These are phyloP conservation scores for Naegleria gruberi DNA, from an alignment of 208 protist species.

Conservation along the genomic window DNA sequence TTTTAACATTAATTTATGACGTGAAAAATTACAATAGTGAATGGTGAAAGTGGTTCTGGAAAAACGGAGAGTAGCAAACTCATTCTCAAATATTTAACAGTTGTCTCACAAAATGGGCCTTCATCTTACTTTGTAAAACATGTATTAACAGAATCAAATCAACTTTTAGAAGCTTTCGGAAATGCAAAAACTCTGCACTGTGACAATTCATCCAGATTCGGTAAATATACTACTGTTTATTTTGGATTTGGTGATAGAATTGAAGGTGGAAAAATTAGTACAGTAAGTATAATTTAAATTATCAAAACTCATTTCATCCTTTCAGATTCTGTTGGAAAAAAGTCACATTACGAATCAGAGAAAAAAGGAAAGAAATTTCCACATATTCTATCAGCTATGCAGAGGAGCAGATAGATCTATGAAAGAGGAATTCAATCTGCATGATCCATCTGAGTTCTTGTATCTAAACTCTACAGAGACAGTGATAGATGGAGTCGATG, in stretches of 20 bases:
- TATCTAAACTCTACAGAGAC: background rate
- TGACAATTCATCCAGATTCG: constrained; percentile 47
- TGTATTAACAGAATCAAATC: constrained; percentile 50
- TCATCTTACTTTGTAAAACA: constrained; percentile 11
- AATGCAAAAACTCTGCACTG: constrained; percentile 59
- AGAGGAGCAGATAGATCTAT: constrained; percentile 33
- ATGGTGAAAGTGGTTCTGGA: constrained; percentile 21
- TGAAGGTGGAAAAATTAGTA: constrained; percentile 38
- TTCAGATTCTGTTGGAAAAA: constrained; percentile 50
- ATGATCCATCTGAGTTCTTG: background rate
- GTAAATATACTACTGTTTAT: constrained; percentile 42
- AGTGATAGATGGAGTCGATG: constrained; percentile 35
- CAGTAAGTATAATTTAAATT: too few species aligned
- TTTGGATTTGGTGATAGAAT: constrained; percentile 36
- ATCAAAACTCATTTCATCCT: too few species aligned
- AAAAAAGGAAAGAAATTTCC: constrained; percentile 4
- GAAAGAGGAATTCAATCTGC: background rate
- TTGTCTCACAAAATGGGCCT: constrained; percentile 17
- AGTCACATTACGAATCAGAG: constrained; percentile 30
- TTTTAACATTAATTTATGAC: too few species aligned
- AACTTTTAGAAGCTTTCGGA: constrained; percentile 56
- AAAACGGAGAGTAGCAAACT: constrained; percentile 37
- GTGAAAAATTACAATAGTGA: background rate
- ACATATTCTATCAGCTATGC: constrained; percentile 10
- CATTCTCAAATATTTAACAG: constrained; percentile 34